A percentile compares a stretch with the other conserved stretches of the same genome.
These are phyloP conservation scores for Cocos nucifera DNA, from an alignment of 176 grass and related monocot genomes.

Conservation along the genomic window DNA sequence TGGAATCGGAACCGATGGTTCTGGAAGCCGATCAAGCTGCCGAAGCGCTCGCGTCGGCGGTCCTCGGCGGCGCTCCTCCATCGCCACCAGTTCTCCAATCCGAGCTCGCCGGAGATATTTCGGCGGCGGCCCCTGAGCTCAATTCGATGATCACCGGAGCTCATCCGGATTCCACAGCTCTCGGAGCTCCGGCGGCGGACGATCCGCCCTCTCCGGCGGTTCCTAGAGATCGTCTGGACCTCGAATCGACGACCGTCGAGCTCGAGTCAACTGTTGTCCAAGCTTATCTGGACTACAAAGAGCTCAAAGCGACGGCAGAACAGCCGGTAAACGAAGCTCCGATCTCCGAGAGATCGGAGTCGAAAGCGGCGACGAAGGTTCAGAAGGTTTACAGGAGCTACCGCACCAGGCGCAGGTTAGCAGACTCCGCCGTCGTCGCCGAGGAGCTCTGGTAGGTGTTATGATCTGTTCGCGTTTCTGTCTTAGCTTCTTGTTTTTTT, in stretches of 20 bases:
- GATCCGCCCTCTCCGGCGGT: not conserved
- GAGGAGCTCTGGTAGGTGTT: constrained; percentile 82
- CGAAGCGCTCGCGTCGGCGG: too few relatives aligned
- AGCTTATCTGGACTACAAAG: not conserved
- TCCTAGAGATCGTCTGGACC: too few relatives aligned
- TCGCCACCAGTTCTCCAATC: too few relatives aligned
- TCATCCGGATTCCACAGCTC: too few relatives aligned
- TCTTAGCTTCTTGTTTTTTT: not conserved
- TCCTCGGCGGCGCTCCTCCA: too few relatives aligned
- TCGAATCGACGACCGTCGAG: not conserved
- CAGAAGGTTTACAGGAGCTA: constrained; percentile 97
- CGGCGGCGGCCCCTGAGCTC: too few relatives aligned
- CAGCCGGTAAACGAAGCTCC: not conserved
- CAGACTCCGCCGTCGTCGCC: constrained; percentile 88
- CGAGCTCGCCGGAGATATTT: too few relatives aligned
- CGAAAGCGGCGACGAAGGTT: constrained; percentile 22
- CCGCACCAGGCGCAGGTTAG: constrained; percentile 78
- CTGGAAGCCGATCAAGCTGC: too few relatives aligned
- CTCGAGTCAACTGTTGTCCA: too few relatives aligned
- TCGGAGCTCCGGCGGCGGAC: not conserved
- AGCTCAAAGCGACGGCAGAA: not conserved
- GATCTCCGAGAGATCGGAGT: not conserved
- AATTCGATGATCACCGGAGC: too few relatives aligned
- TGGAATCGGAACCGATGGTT: not conserved
- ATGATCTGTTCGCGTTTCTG: not conserved